Base-by-base conservation (phyloP, 2,329 filamentous ascomycete genomes). In the Penicillium brasilianum region DNA sequence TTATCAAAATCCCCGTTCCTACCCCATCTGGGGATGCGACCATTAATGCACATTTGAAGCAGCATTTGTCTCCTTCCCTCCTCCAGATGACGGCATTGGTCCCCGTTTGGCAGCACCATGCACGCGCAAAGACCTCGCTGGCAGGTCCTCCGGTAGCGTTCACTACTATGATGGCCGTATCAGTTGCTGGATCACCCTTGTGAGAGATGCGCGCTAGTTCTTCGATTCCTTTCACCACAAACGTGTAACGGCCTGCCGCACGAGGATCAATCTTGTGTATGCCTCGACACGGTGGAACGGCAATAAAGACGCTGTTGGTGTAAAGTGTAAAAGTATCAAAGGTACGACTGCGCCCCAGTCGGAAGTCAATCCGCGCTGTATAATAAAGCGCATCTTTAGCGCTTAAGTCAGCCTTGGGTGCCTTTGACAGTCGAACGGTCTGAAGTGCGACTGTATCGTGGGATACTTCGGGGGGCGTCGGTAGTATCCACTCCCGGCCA, bases 71-170 rank as follows among this genome's bases (percentile, higher is more conserved):
- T 20, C 36, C 51, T 30, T 54, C 36, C 3, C 13, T 36, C 51
- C 14, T 39, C 51, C 51, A 54, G 9, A 54, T 28, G 36, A 54
- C 51, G 2, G 51, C 51, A 41, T 54, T 54, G 14, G 51, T 54
- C 22, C 51, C 51, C 14, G 51, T 54, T 13, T 54, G 51, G 5
- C 18, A 43, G 51, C 51, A 54, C 51, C 36, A 54, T 14, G 51
- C 51, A 10, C 51, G 36, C 6, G 51, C 51, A 54, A 54, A 54
- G 25, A 54, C 51, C 51, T 54, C 51, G 30, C 51, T 54, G 3
- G 34, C 18, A 16, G 51, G 51, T 13, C 51, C 51, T n/a, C 50
- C 50, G 4, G 22, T 54, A 9, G 51, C 51, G 32, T 54, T 54
- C 13, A 54, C 34, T 7, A 54, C 36, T 22, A 54, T 36, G 30